Base-by-base conservation (phyloP, 2,329 filamentous ascomycete genomes). In the Emmonsiellopsis sp. region DNA sequence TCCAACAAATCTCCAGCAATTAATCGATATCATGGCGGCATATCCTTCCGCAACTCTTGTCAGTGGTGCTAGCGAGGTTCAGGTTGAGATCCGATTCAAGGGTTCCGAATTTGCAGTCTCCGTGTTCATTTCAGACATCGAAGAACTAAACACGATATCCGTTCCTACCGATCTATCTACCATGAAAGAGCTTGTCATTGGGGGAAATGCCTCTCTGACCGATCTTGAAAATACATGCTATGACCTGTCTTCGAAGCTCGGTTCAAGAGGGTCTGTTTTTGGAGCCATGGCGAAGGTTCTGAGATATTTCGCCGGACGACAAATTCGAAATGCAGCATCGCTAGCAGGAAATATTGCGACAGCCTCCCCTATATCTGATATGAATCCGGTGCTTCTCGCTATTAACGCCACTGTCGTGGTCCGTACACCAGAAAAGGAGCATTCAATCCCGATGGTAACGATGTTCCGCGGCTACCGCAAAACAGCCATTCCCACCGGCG, bases 61-160 rank as follows among this genome's bases (percentile, higher is more conserved):
- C 52, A 88, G 87, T 43, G 89, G 89, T 55, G 92, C 87, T 64
- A 92, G 87, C 3, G 89, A 95, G 68, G 94, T 88, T 0, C 89
- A 95, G 69, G 93, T 95, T 55, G 89, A 95, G 69, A 86, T 90
- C 71, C 93, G 92, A 70, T 95, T 95, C 79, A 95, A 95, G 72
- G 86, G 82, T 0, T 78, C 91, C 71, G 79, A 88, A 60, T 94
- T 93, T 64, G 85, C 85, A 1, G 81, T 87, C 1, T 93, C 88
- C 0, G 86, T 95, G 0, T 95, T 83, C 59, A 86, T 95, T 6
- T 88, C 88, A 5, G 89, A 95, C 60, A 92, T 95, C 53, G 73
- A 86, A 1, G 89, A 95, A 68, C 72, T 95, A 54, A 76, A 87
- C 7, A 81, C 87, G 56, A 93, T 86, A 64, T 76, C 73, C 7